Evolutionary conservation across 441 rosid genomes (phyloP), one percentile per base, ranked within the genome.

Genomic region (Omphalea diandra): DNA sequence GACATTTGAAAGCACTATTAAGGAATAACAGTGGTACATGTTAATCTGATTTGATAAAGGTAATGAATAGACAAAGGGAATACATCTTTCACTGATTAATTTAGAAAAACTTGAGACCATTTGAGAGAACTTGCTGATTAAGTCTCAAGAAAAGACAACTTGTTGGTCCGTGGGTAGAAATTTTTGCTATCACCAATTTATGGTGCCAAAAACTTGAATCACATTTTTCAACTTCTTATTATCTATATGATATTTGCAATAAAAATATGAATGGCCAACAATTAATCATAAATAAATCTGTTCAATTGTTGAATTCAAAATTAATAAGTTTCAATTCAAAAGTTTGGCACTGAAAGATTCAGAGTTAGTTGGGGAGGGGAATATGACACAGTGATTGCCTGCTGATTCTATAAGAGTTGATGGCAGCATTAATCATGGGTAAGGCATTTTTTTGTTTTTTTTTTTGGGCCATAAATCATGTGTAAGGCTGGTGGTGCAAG

Each of bases 21-120:
- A 67, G 71, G 75, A 65, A 69, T 70, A 75, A 32, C 17, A 18
- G 2, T 24, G 7, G 24, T 55, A 36, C 47, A n/a, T 46, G n/a
- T n/a, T n/a, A n/a, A n/a, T n/a, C n/a, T n/a, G n/a, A 11, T 10
- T 54, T 31, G 17, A 68, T 67, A 63, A 68, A 57, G 59, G 54
- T n/a, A n/a, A n/a, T 65, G 53, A 59, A 44, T 52, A 46, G 70
- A 57, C 74, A 46, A 54, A 65, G 32, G 61, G 77, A 73, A 77
- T 73, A 72, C 65, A 44, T 53, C 68, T 69, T 44, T 29, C 14
- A 38, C n/a, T 38, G 58, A 52, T 58, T 65, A 36, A 29, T 40
- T 24, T 57, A 38, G 4, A 33, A 17, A 69, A 35, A 32, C 6
- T 27, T 22, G 26, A 35, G 14, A 3, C 41, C 14, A 15, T 71